Conservation (phyloP, 2,329 filamentous ascomycete species). For the Ophiostoma novo-ulmi region DNA sequence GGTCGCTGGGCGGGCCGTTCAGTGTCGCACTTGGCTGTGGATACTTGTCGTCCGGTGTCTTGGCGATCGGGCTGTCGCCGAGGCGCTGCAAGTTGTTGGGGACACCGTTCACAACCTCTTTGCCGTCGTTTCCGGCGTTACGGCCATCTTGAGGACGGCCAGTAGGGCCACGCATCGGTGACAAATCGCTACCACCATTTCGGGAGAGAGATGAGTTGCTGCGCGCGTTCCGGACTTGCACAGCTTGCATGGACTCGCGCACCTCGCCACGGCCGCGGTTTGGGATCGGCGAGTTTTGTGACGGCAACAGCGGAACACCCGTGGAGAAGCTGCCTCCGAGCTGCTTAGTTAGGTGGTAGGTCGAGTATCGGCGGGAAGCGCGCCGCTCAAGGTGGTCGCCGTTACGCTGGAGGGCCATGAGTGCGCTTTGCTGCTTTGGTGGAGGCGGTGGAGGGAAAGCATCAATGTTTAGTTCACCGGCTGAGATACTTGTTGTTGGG, state of each 20-base stretch:
- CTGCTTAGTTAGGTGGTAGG: constrained; percentile 95
- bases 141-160: constrained; percentile 59
- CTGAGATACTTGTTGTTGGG: constrained; percentile 42
- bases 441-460: constrained; percentile 70
- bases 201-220: constrained; percentile 40
- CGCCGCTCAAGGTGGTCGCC: constrained; percentile 80
- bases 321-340: constrained; percentile 68
- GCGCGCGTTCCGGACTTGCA: constrained; percentile 52
- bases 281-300: constrained; percentile 75
- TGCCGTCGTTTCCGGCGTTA: constrained; percentile 27
- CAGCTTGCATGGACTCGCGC: constrained; percentile 73
- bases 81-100: constrained; percentile 19
- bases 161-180: constrained; percentile 55
- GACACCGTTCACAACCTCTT: constrained; percentile 7
- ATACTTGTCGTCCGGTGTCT: constrained; percentile 64
- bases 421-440: constrained; percentile 71
- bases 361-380: constrained; percentile 88
- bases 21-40: constrained; percentile 52
- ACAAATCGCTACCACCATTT: constrained; percentile 47
- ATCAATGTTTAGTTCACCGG: constrained; percentile 53
- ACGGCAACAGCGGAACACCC: constrained; percentile 79
- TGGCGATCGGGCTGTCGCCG: constrained; percentile 44
- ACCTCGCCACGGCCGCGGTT: constrained; percentile 75
- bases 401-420: constrained; percentile 84
- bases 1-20: constrained; percentile 50